These are phyloP conservation scores for Xylaria sp. DNA, from an alignment of 2,329 filamentous ascomycete genomes.

Conservation along the genomic window DNA sequence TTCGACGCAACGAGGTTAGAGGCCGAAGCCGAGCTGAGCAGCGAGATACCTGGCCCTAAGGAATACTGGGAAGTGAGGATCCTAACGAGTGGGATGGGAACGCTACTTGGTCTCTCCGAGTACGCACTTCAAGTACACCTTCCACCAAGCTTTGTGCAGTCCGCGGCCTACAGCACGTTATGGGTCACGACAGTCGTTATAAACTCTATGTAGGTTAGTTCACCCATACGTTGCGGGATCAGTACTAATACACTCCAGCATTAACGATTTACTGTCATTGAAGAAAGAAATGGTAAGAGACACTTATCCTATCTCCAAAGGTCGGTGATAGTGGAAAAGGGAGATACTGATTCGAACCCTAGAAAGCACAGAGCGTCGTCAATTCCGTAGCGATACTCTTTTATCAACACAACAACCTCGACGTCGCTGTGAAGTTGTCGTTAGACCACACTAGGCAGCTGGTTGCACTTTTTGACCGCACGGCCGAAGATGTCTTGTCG, in stretches of 20 bases:
- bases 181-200: conserved; percentile 45
- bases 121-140: conserved; percentile 43
- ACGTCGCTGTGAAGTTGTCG: conserved; percentile 45
- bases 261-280: conserved; percentile 46
- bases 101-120: conserved; percentile 45
- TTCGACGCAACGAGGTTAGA: conserved; percentile 46
- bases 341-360: not conserved
- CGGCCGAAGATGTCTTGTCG: conserved; percentile 38
- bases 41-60: conserved; percentile 40
- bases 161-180: conserved; percentile 42
- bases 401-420: conserved; percentile 41
- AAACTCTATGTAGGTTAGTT: conserved; percentile 44
- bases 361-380: conserved; percentile 45
- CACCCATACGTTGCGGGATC: not conserved
- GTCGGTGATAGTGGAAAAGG: not conserved
- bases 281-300: conserved; percentile 46
- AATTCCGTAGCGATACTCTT: conserved; percentile 48
- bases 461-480: conserved; percentile 42
- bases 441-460: conserved; percentile 41
- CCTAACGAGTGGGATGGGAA: conserved; percentile 47
- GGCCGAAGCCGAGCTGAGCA: conserved; percentile 41
- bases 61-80: conserved; percentile 47
- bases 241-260: conserved; percentile 36
- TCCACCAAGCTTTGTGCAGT: conserved; percentile 38
- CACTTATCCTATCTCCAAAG: not conserved